Conservation (phyloP, 2,329 filamentous ascomycete genomes). For the Bipolaris sorokiniana region DNA sequence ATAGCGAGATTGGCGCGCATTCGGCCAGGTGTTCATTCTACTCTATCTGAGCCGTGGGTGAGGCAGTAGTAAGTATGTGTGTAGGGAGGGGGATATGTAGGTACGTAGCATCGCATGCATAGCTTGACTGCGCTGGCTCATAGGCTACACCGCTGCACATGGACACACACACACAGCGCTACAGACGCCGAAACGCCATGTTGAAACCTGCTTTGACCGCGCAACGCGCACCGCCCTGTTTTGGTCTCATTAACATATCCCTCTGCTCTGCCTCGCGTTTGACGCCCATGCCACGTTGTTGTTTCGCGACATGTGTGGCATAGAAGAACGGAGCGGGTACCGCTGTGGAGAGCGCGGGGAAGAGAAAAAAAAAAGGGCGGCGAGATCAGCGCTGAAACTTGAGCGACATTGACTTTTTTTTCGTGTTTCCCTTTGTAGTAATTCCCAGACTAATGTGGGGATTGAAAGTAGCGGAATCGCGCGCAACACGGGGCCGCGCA, state of each 20-base stretch:
- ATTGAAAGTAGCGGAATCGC: too few species aligned
- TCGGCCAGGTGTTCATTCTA: conserved; percentile 18
- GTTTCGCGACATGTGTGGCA: conserved; percentile 20
- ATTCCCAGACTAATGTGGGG: conserved; percentile 14
- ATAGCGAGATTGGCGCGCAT: conserved; percentile 11
- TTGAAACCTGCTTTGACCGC: conserved; percentile 1
- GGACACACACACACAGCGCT: background rate
- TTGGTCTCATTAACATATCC: background rate
- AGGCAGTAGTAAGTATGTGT: conserved; percentile 9
- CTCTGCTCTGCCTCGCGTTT: conserved; percentile 6
- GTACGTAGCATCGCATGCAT: conserved; percentile 6
- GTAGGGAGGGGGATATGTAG: background rate
- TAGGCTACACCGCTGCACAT: conserved; percentile 2
- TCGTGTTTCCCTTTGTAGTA: too few species aligned
- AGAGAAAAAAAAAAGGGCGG: conserved; percentile 1
- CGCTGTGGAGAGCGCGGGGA: conserved; percentile 20
- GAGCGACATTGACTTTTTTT: too few species aligned
- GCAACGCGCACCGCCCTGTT: background rate
- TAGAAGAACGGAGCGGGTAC: background rate
- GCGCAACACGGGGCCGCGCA: conserved; percentile 15
- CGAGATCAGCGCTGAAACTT: conserved; percentile 26
- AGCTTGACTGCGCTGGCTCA: conserved; percentile 2
- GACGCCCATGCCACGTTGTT: conserved; percentile 10
- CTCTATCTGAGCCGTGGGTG: conserved; percentile 5
- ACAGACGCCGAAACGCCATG: background rate